Evolutionary conservation across 495 filamentous ascomycete genomes (phyloP).

Genomic region (Sordaria brevicollis): DNA sequence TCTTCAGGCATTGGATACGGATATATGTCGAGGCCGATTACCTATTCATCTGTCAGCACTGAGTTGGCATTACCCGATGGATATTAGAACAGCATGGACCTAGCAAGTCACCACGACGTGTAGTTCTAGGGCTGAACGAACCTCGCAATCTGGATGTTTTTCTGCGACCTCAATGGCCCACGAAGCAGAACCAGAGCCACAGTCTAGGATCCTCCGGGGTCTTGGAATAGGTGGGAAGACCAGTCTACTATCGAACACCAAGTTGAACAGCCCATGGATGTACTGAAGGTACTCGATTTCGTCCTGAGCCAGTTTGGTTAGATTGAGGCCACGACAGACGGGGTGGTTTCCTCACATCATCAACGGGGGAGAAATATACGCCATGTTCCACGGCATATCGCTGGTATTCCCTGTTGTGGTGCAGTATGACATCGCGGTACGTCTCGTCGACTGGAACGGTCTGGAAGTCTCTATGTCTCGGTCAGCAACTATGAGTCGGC

Average conservation of each 20-base stretch:
- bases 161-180: constrained; percentile 43
- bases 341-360: constrained; percentile 53
- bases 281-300: constrained; percentile 67
- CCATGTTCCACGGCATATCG: constrained; percentile 60
- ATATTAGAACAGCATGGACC: too few relatives aligned
- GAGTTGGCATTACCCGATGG: constrained; percentile 12
- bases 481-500: constrained; percentile 8
- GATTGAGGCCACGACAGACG: constrained; percentile 9
- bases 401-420: constrained; percentile 63
- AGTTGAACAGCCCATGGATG: constrained; percentile 60
- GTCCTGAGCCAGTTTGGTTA: constrained; percentile 42
- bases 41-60: constrained; percentile 38
- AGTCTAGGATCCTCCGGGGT: constrained; percentile 63
- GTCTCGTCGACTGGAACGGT: constrained; percentile 44
- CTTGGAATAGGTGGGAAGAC: constrained; percentile 67
- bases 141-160: constrained; percentile 63
- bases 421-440: constrained; percentile 51
- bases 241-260: constrained; percentile 63
- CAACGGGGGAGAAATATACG: constrained; percentile 71
- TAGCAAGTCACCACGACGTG: background rate
- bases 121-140: constrained; percentile 29
- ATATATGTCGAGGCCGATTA: constrained; percentile 71
- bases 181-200: constrained; percentile 57
- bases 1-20: constrained; percentile 64
- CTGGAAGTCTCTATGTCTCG: constrained; percentile 21